Evolutionary conservation across 768 basidiomycete genomes (phyloP), one percentile per base, ranked within the genome.

Genomic region (Hortiboletus flavorubellus): DNA sequence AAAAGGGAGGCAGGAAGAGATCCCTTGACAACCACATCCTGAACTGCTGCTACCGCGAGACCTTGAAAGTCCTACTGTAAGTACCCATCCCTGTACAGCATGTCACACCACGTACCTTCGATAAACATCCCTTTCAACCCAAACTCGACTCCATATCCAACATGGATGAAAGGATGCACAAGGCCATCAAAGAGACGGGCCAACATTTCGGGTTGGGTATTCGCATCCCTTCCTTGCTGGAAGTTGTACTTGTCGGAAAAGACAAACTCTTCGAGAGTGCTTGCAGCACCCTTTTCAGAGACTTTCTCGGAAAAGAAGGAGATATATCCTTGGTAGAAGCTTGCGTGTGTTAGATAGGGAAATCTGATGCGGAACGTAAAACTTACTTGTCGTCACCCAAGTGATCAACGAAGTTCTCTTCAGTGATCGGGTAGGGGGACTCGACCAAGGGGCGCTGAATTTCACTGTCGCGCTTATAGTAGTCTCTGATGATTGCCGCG

Each of bases 71-170:
- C 4, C 2, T 41, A 11, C 2, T 39, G 30, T 23, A 15, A 7
- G 10, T 23, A 39, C 3, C 16, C 21, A 4, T 44, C 10, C 23
- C 1, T 7, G 10, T 4, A n/a, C 30, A n/a, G 6, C 7, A 8
- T 15, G 23, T 3, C 4, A 45, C 3, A 16, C 8, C 33, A 34
- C 54, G 6, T 14, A 83, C 86, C 88, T 76, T 89, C 86, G 3
- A 77, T 79, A 1, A 84, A 61, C 64, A 86, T 74, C 0, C 86
- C 87, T 15, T 78, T 80, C 38, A 88, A 46, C 8, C 78, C 77
- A 54, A 89, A 87, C 66, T 89, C 88, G 5, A 75, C 54, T 0
- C 86, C 87, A 59, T 82, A 79, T 4, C 84, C 86, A 9, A 72
- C 59, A 61, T 87, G 83, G 43, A 89, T 87, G 51, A 86, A 44